These are phyloP conservation scores for Pinus tabuliformis DNA, from an alignment of 75 land plant genomes.

Conservation along the genomic window DNA sequence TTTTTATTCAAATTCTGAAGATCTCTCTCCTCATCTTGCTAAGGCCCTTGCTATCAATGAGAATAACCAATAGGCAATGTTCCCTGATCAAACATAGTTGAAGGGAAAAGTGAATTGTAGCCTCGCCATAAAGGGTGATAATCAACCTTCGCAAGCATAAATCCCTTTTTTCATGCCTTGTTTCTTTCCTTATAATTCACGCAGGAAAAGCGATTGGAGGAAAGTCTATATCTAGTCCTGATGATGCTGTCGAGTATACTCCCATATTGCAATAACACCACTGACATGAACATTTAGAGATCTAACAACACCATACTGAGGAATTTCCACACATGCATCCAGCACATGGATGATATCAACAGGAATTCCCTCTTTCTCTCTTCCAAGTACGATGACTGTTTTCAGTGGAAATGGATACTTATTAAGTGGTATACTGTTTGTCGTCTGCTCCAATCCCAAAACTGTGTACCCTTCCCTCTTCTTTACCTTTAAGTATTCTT, in stretches of 20 bases:
- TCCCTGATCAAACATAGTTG: background rate
- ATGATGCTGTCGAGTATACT: conserved; percentile 76
- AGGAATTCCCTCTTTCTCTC: conserved; percentile 92
- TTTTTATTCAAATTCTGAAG: too few relatives aligned
- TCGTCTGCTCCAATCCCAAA: too few relatives aligned
- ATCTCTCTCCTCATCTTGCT: too few relatives aligned
- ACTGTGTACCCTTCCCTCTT: conserved; percentile 67
- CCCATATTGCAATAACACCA: conserved; percentile 96
- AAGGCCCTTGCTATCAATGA: background rate
- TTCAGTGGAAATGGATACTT: conserved; percentile 59
- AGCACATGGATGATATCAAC: conserved; percentile 82
- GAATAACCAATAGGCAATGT: background rate
- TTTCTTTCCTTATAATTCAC: too few relatives aligned
- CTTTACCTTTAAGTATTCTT: conserved; percentile 61
- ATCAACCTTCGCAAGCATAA: background rate
- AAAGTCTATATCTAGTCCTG: background rate
- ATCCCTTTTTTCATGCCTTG: background rate
- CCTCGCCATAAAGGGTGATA: background rate
- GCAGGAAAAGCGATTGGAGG: background rate
- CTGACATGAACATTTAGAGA: conserved; percentile 95
- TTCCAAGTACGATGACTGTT: conserved; percentile 83
- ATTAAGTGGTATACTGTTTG: conserved; percentile 70
- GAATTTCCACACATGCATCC: conserved; percentile 90
- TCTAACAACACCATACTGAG: conserved; percentile 80
- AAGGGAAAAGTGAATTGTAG: background rate